Evolutionary conservation across 2,329 filamentous ascomycete species (phyloP).

Genomic region (Aureobasidium sp.): DNA sequence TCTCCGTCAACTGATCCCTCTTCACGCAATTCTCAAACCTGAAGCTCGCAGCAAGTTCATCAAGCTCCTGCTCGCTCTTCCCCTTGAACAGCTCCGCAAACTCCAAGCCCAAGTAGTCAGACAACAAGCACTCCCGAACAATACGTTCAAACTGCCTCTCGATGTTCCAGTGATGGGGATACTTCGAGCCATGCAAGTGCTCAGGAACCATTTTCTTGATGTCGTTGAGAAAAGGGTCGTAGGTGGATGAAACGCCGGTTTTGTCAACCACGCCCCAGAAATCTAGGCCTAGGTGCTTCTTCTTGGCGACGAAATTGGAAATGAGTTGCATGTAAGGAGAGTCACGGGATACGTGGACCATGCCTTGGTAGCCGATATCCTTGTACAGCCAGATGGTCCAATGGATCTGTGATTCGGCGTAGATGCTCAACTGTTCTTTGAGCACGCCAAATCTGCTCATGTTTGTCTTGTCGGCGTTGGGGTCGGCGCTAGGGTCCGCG

Average conservation of each 20-base stretch:
- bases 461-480: constrained; percentile 31
- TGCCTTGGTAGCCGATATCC: constrained; percentile 29
- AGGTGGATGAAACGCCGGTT: constrained; percentile 5
- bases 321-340: constrained; percentile 40
- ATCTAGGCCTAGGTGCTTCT: constrained; percentile 43
- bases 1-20: constrained; percentile 43
- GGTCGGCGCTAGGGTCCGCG: constrained; percentile 32
- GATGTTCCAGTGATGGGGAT: constrained; percentile 15
- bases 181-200: constrained; percentile 23
- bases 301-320: constrained; percentile 46
- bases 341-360: constrained; percentile 21
- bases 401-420: constrained; percentile 42
- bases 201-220: constrained; percentile 32
- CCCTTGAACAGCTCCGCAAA: constrained; percentile 48
- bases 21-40: constrained; percentile 46
- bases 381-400: constrained; percentile 46
- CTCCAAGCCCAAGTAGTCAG: constrained; percentile 35
- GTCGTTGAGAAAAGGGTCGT: constrained; percentile 12
- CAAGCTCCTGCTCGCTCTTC: constrained; percentile 44
- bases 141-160: constrained; percentile 15
- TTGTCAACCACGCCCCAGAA: constrained; percentile 38
- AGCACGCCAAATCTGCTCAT: constrained; percentile 35
- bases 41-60: constrained; percentile 47
- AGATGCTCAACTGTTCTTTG: constrained; percentile 41
- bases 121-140: constrained; percentile 15